Evolutionary conservation across 169 alveolate species (phyloP).

Genomic region (Plasmodium blacklocki): DNA sequence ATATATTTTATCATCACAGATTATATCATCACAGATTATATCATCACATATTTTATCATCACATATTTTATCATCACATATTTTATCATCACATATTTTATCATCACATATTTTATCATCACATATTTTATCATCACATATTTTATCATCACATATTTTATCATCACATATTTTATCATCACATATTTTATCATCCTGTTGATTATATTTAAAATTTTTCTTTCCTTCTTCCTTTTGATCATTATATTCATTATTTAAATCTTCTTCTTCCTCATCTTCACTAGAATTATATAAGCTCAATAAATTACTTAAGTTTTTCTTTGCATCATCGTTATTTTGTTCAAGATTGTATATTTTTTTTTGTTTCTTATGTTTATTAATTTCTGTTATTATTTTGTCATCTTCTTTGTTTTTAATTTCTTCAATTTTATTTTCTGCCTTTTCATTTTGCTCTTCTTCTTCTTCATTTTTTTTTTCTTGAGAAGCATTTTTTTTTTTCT

Average conservation of each 20-base stretch:
- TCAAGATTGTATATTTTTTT: background rate
- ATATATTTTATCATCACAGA: too few species aligned
- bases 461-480: background rate
- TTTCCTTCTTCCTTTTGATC: background rate
- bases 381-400: background rate
- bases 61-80: background rate
- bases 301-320: slow-evolving; percentile 19
- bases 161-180: background rate
- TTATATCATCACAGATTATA: too few species aligned
- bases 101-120: background rate
- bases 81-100: background rate
- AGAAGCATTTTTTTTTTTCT: background rate
- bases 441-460: background rate
- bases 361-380: background rate
- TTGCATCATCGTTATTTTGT: background rate
- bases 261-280: slow-evolving; percentile 46
- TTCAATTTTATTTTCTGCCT: background rate
- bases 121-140: too few species aligned
- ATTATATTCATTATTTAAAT: background rate
- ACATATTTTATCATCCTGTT: background rate
- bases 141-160: too few species aligned
- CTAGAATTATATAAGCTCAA: slow-evolving; percentile 40
- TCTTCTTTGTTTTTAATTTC: background rate
- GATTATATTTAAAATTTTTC: background rate
- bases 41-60: too few species aligned